phyloP scores from a whole-genome alignment of 148 eudicot species.

The Amaranthus palmeri region DNA sequence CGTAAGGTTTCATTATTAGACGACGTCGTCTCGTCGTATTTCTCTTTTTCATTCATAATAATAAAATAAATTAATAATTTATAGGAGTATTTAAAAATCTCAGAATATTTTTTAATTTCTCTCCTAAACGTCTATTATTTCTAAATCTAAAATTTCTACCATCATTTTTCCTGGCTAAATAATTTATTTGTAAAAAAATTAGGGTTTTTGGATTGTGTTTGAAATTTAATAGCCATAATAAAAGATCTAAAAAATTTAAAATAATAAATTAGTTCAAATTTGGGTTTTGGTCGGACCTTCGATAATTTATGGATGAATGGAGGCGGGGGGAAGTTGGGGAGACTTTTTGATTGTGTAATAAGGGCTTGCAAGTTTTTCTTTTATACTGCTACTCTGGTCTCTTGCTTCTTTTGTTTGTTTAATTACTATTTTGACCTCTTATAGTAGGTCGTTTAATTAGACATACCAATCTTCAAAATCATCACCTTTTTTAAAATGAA shows the following conservation, averaged over 20 bases:
- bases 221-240: not conserved
- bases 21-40: slow-evolving; percentile 18
- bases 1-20: slow-evolving; percentile 3
- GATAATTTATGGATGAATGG: slow-evolving; percentile 7
- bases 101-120: too few relatives aligned
- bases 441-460: too few relatives aligned
- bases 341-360: slow-evolving; percentile 26
- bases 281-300: not conserved
- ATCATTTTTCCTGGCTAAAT: not conserved
- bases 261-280: not conserved
- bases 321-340: not conserved
- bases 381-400: not conserved
- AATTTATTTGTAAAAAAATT: not conserved
- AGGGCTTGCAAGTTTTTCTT: not conserved
- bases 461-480: too few relatives aligned
- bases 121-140: not conserved
- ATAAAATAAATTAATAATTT: too few relatives aligned
- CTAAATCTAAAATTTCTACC: not conserved
- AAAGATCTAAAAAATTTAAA: not conserved
- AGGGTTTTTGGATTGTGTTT: slow-evolving; percentile 24
- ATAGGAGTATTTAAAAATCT: too few relatives aligned
- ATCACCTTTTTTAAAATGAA: too few relatives aligned
- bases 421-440: slow-evolving; percentile 11
- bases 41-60: slow-evolving; percentile 2
- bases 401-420: not conserved